These are phyloP conservation scores for Acacia melanoxylon DNA, from an alignment of 306 rosid genomes.

Conservation along the genomic window DNA sequence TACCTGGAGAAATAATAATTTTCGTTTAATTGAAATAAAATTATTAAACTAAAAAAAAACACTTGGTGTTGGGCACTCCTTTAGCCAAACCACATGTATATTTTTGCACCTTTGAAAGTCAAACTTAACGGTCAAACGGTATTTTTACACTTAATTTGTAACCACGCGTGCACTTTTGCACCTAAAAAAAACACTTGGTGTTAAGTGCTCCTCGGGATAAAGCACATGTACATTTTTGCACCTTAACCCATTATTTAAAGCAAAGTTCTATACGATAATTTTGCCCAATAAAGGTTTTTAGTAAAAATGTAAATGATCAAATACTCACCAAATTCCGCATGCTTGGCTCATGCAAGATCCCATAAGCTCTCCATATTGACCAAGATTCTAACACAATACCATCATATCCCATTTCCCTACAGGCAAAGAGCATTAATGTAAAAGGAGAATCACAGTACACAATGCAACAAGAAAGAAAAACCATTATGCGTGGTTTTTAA, in stretches of 20 bases:
- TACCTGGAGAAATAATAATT: too few species aligned
- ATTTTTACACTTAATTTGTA: too few species aligned
- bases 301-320: slow-evolving; percentile 16
- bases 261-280: slow-evolving; percentile 23
- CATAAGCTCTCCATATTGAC: slow-evolving; percentile 95
- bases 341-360: slow-evolving; percentile 73
- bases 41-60: too few species aligned
- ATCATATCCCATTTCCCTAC: slow-evolving; percentile 94
- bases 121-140: too few species aligned
- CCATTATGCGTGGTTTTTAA: not conserved
- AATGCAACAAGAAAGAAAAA: slow-evolving; percentile 13
- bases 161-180: too few species aligned
- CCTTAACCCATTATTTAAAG: not conserved
- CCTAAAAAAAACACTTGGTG: too few species aligned
- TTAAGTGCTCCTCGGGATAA: too few species aligned
- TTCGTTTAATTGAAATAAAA: too few species aligned
- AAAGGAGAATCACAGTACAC: slow-evolving; percentile 24
- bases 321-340: slow-evolving; percentile 67
- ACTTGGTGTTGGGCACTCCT: too few species aligned
- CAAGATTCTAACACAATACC: slow-evolving; percentile 95
- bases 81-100: too few species aligned
- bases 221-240: too few species aligned
- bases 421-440: slow-evolving; percentile 26
- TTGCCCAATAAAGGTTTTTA: not conserved
- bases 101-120: too few species aligned